phyloP scores from a whole-genome alignment of 352 stramenopile genomes.

The Globisporangium lucens region DNA sequence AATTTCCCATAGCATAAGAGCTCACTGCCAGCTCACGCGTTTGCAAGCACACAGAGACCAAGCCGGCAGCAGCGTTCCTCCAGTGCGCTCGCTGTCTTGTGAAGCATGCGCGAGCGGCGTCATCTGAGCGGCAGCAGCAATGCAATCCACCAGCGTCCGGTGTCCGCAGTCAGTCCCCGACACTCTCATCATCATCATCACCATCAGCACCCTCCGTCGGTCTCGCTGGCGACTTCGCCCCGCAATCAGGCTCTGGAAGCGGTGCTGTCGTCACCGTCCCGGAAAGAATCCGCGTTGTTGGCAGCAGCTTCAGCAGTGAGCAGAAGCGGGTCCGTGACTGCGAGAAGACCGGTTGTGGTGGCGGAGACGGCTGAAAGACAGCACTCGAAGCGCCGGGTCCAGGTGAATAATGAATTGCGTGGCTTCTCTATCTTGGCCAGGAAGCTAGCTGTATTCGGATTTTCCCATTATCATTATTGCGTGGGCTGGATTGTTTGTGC shows the following conservation, averaged over 20 bases:
- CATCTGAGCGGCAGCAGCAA: slow-evolving; percentile 62
- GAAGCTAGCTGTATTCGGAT: too few relatives aligned
- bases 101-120: slow-evolving; percentile 39
- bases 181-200: not conserved
- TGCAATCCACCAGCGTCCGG: slow-evolving; percentile 12
- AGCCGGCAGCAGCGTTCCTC: not conserved
- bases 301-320: not conserved
- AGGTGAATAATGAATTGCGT: not conserved
- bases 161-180: not conserved
- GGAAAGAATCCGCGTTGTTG: not conserved
- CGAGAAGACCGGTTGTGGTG: slow-evolving; percentile 17
- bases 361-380: not conserved
- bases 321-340: slow-evolving; percentile 20
- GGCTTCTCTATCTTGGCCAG: not conserved
- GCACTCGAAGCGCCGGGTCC: not conserved
- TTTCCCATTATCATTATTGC: not conserved
- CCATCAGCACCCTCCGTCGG: not conserved
- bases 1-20: not conserved
- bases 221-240: not conserved
- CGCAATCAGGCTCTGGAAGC: not conserved
- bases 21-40: not conserved
- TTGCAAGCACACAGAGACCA: not conserved
- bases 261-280: slow-evolving; percentile 4
- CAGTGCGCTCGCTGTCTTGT: not conserved
- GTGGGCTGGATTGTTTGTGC: not conserved